Percentiles rank a stretch among this genome's conserved stretches.
These are phyloP conservation scores for Aspergillus amoenus DNA, from an alignment of 2,329 filamentous ascomycete species.

Conservation along the genomic window DNA sequence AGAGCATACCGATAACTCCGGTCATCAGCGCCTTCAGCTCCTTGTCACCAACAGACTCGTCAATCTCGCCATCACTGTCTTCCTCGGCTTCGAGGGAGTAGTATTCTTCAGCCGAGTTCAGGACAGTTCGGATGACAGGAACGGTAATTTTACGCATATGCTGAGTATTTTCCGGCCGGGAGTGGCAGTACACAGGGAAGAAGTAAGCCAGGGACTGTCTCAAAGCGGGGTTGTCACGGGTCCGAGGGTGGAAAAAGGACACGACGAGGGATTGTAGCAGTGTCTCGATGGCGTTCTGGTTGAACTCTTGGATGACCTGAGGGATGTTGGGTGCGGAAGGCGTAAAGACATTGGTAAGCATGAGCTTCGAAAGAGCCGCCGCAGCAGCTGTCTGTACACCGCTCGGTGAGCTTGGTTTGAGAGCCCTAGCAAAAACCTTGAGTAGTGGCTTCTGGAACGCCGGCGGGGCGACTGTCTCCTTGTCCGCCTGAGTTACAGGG, in stretches of 20 bases:
- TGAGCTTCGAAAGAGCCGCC: constrained; percentile 78
- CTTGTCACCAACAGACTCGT: constrained; percentile 71
- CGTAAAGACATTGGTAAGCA: constrained; percentile 73
- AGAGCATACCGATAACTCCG: constrained; percentile 74
- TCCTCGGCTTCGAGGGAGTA: constrained; percentile 72
- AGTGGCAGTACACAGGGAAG: constrained; percentile 91
- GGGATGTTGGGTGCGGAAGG: constrained; percentile 55
- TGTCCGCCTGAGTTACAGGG: constrained; percentile 43
- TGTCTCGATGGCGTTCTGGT: constrained; percentile 62
- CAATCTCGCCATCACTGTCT: constrained; percentile 70
- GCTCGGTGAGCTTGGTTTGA: constrained; percentile 68
- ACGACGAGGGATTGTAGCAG: constrained; percentile 83
- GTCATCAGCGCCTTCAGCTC: constrained; percentile 57
- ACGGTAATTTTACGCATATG: constrained; percentile 75
- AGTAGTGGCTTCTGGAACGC: constrained; percentile 63
- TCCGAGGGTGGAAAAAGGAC: constrained; percentile 86
- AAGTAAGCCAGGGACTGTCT: constrained; percentile 90
- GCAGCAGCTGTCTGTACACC: constrained; percentile 80
- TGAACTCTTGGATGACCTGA: constrained; percentile 40
- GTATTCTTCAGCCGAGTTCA: constrained; percentile 59
- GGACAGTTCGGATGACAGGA: constrained; percentile 70
- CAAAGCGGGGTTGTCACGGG: constrained; percentile 74
- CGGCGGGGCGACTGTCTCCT: constrained; percentile 50
- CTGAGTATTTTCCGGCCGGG: constrained; percentile 75
- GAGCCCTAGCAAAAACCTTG: constrained; percentile 81